A percentile compares a stretch with the other conserved stretches of the same genome.
Evolutionary conservation across 1,284 basidiomycete genomes (phyloP).

Genomic region (Xerocomus amazonicus): DNA sequence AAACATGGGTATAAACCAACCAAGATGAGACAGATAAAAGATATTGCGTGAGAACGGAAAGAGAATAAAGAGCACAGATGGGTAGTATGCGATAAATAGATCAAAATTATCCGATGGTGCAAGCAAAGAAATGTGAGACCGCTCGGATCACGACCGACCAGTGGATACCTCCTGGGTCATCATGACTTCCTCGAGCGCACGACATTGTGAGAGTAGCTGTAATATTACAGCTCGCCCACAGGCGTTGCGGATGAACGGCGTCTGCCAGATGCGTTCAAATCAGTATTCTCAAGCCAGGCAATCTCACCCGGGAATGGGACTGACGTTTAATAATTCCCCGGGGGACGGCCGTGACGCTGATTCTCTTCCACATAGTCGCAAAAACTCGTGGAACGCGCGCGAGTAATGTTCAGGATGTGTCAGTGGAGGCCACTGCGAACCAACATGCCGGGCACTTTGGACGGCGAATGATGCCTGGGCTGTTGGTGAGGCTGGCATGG

Average conservation of each 20-base stretch:
- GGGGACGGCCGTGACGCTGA: slow-evolving; percentile 54
- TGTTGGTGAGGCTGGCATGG: slow-evolving; percentile 36
- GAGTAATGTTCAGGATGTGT: slow-evolving; percentile 58
- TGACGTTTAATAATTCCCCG: slow-evolving; percentile 56
- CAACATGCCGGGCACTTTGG: slow-evolving; percentile 44
- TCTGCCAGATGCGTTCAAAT: slow-evolving; percentile 35
- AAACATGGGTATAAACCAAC: no score
- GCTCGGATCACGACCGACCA: no score
- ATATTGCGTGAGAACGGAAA: no score
- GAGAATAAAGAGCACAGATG: no score
- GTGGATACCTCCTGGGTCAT: slow-evolving; percentile 37
- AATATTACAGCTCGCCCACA: slow-evolving; percentile 64
- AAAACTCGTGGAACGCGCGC: slow-evolving; percentile 70
- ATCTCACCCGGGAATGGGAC: slow-evolving; percentile 25
- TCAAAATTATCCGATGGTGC: no score
- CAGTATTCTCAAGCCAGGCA: slow-evolving; percentile 4
- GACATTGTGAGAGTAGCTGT: slow-evolving; percentile 64
- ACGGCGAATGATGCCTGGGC: slow-evolving; percentile 27
- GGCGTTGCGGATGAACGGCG: slow-evolving; percentile 61
- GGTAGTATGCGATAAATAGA: no score
- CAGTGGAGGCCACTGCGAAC: slow-evolving; percentile 62
- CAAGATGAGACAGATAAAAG: no score
- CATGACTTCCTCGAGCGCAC: slow-evolving; percentile 57
- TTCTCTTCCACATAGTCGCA: slow-evolving; percentile 62
- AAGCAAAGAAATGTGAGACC: no score